Base-by-base conservation (phyloP, 1,284 basidiomycete genomes). In the Pholiota adiposa region DNA sequence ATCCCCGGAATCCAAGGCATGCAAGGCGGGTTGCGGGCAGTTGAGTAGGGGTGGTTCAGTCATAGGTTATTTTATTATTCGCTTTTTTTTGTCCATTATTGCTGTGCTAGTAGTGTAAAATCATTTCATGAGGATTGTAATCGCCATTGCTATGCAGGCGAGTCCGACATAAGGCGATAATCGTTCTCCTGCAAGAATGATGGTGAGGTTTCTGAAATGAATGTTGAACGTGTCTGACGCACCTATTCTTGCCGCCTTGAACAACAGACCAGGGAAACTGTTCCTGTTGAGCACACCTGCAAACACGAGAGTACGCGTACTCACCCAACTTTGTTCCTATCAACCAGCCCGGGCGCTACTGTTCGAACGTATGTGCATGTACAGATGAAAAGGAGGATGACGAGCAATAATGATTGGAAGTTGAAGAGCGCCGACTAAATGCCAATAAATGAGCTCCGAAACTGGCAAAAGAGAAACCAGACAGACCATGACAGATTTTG, bases 351-450 rank as follows among this genome's bases (percentile, higher is more conserved):
- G 4, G 97, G 97, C 4, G 93, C 90, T 2, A 94, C 89, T 0
- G 94, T 90, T 56, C 97, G 88, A 16, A 97, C 84, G 73, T 99
- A 99, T 2, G 97, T 97, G 81, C 95, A 98, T 46, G 97, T 98
- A 80, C 97, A 99, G 63, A 98, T 96, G 72, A 93, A 82, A 54
- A 99, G 86, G 16, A 99, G 84, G 63, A 98, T 89, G 72, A 97
- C 95, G 67, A 97, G 88, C 12, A 99, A 84, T 18, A 99, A 85
- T 0, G 95, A 96, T 76, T 97, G 92, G 72, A 99, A 99, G 80
- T 98, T 97, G 87, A 99, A 98, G 36, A 99, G 83, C 6, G 97
- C 97, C 48, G 96, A 97, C 96, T 98, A 50, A 19, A 43, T 46
- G 12, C 21, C 9, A 19, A n/a, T n/a, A 46, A n/a, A 21, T 49